Conservation (phyloP, 192 early-diverging fungal species). For the Podila epigama region DNA sequence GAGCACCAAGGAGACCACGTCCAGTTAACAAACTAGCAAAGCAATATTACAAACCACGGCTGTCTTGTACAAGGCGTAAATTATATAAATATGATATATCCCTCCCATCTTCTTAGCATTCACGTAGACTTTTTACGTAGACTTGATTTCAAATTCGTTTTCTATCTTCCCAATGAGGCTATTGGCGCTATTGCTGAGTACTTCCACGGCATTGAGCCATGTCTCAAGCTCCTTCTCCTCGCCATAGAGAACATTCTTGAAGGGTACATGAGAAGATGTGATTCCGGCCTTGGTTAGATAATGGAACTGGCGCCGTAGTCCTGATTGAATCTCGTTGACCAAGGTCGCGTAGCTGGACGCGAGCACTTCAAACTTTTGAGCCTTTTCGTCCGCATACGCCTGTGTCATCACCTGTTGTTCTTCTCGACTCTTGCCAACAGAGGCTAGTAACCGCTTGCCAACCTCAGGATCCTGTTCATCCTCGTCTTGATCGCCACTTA, state of each 20-base stretch:
- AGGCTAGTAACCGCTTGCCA: conserved; percentile 4
- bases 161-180: conserved; percentile 25
- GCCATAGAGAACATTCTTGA: conserved; percentile 50
- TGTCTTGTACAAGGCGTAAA: no score
- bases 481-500: conserved; percentile 33
- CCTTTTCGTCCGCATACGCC: conserved; percentile 17
- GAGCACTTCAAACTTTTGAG: conserved; percentile 34
- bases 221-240: conserved; percentile 54
- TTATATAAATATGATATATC: no score
- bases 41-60: no score
- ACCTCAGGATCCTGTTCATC: conserved; percentile 7
- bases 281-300: conserved; percentile 50
- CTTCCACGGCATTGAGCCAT: conserved; percentile 52
- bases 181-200: conserved; percentile 22
- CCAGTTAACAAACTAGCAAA: no score
- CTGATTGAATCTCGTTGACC: conserved; percentile 50
- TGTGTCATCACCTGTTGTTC: conserved; percentile 10
- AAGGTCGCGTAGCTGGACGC: conserved; percentile 25
- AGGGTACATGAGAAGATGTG: conserved; percentile 47
- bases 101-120: no score
- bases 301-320: conserved; percentile 46
- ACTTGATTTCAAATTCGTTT: background rate
- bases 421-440: conserved; percentile 1
- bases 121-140: background rate
- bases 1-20: background rate